Evolutionary conservation across 768 basidiomycete species (phyloP).

Genomic region (Daedaleopsis sinensis): DNA sequence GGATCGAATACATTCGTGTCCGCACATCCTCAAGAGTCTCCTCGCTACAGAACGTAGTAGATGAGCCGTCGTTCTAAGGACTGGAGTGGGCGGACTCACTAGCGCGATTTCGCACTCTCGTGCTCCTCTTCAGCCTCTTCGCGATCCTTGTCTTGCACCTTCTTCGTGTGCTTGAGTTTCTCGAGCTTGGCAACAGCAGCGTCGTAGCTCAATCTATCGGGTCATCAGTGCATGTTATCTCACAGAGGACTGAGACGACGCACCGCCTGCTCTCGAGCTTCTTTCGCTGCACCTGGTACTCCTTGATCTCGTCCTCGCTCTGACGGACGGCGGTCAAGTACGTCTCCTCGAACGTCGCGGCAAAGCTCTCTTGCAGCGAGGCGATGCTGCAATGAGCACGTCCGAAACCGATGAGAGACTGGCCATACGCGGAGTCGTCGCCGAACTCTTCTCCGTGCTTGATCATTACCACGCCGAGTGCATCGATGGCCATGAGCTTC

Average conservation of each 20-base stretch:
- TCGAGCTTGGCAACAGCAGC: slow-evolving; percentile 72
- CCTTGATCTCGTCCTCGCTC: slow-evolving; percentile 76
- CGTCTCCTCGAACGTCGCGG: slow-evolving; percentile 70
- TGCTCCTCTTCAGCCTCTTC: slow-evolving; percentile 83
- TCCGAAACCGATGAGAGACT: slow-evolving; percentile 71
- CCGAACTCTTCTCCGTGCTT: slow-evolving; percentile 81
- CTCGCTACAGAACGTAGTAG: slow-evolving; percentile 52
- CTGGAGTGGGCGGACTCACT: too few relatives aligned
- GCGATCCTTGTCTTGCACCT: slow-evolving; percentile 76
- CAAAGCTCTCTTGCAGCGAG: slow-evolving; percentile 81
- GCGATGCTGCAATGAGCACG: slow-evolving; percentile 87
- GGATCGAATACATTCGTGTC: slow-evolving; percentile 76
- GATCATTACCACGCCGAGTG: slow-evolving; percentile 86
- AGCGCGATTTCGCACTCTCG: slow-evolving; percentile 68
- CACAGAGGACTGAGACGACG: slow-evolving; percentile 14
- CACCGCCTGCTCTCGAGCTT: slow-evolving; percentile 87
- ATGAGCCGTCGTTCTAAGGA: too few relatives aligned
- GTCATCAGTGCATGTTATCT: too few relatives aligned
- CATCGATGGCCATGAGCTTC: slow-evolving; percentile 77
- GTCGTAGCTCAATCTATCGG: slow-evolving; percentile 65
- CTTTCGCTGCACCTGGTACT: slow-evolving; percentile 80
- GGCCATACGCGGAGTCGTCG: slow-evolving; percentile 76
- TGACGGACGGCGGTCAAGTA: slow-evolving; percentile 69
- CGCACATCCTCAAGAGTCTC: slow-evolving; percentile 86
- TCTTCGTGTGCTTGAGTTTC: slow-evolving; percentile 71